A percentile compares a stretch with the other conserved stretches of the same genome.
Conservation (phyloP, 345 rosid species). For the Sisymbrium irio region DNA sequence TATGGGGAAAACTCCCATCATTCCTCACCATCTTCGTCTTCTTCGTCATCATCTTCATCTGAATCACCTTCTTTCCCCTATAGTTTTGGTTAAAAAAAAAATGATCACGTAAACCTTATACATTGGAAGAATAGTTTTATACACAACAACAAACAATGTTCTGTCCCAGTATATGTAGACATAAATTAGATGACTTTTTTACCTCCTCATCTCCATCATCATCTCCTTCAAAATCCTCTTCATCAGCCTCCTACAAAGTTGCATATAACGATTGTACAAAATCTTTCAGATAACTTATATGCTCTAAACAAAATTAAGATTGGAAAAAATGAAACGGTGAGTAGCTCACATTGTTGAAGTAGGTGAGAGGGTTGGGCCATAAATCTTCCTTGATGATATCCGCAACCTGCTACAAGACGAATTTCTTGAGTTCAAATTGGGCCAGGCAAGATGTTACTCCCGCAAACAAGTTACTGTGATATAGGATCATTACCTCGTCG, state of each 20-base stretch:
- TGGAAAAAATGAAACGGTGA: neutral
- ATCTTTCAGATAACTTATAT: neutral
- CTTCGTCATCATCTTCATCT: constrained; percentile 17
- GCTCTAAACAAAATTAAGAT: too few species aligned
- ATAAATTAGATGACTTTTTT: constrained; percentile 1
- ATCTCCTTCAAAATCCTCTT: constrained; percentile 58
- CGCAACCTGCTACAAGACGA: constrained; percentile 56
- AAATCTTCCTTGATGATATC: constrained; percentile 92
- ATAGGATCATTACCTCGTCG: constrained; percentile 63
- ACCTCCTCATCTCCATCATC: constrained; percentile 73
- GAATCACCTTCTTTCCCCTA: constrained; percentile 22
- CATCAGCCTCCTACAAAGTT: constrained; percentile 63
- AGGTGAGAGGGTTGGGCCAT: constrained; percentile 91
- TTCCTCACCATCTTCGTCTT: constrained; percentile 31
- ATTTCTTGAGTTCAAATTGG: neutral
- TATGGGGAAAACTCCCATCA: constrained; percentile 11
- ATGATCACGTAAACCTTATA: neutral
- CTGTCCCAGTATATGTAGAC: neutral
- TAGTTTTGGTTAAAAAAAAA: neutral
- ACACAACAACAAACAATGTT: neutral
- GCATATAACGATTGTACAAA: neutral
- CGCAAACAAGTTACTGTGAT: neutral
- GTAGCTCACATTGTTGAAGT: constrained; percentile 68
- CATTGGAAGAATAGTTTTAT: neutral
- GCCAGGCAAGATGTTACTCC: neutral